These are phyloP conservation scores for Botrytis byssoidea DNA, from an alignment of 2,329 filamentous ascomycete species.

Conservation along the genomic window DNA sequence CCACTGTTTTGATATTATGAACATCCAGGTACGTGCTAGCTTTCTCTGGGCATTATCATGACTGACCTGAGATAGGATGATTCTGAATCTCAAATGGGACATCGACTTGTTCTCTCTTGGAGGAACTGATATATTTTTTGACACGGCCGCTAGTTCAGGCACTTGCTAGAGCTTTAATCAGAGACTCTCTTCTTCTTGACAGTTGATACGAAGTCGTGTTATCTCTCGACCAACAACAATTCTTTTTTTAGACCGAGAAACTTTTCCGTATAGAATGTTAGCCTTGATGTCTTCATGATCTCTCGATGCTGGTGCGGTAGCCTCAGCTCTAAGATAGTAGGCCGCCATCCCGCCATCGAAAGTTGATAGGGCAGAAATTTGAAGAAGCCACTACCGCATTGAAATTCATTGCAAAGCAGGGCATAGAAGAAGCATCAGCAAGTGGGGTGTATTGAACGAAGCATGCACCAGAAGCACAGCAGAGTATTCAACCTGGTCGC, in stretches of 20 bases:
- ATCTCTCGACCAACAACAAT: background rate
- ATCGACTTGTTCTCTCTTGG: background rate
- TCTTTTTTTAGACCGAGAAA: background rate
- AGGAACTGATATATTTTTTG: background rate
- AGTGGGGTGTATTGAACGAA: background rate
- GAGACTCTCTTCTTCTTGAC: too few species aligned
- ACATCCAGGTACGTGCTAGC: background rate
- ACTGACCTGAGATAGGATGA: background rate
- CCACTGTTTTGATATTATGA: background rate
- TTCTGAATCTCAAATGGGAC: background rate
- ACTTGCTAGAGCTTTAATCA: background rate
- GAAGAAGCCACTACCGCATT: background rate
- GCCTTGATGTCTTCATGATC: background rate
- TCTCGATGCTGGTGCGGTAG: background rate
- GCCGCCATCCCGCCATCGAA: background rate
- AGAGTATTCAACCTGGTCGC: background rate
- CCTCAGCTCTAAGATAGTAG: background rate
- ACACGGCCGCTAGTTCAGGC: too few species aligned
- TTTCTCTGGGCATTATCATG: background rate
- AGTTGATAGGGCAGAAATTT: constrained; percentile 17
- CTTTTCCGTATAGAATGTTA: background rate
- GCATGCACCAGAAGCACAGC: background rate
- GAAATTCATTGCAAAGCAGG: background rate
- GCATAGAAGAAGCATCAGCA: background rate
- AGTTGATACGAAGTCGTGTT: too few species aligned